Evolutionary conservation across 768 basidiomycete genomes (phyloP).

Genomic region (Hypholoma sublateritium): DNA sequence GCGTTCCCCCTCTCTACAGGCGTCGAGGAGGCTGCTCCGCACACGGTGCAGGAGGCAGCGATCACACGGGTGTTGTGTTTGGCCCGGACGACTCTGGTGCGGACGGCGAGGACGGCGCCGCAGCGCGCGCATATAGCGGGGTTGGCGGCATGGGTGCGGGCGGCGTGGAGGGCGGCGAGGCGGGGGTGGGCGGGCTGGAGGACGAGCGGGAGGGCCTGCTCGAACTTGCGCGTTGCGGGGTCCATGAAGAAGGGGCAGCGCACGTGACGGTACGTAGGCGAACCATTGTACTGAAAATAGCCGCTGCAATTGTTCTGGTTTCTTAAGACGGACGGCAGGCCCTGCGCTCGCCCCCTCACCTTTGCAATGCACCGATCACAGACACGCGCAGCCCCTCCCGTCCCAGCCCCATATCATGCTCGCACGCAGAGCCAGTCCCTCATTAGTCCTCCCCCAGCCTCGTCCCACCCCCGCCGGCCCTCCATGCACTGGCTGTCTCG

Average conservation of each 20-base stretch:
- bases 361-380: slow-evolving; percentile 31
- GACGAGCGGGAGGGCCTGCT: not conserved
- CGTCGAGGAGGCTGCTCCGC: slow-evolving; percentile 23
- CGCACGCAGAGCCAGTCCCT: slow-evolving; percentile 20
- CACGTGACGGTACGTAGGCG: slow-evolving; percentile 13
- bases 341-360: slow-evolving; percentile 18
- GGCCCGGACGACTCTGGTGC: slow-evolving; percentile 33
- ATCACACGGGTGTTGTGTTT: slow-evolving; percentile 21
- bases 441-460: slow-evolving; percentile 19
- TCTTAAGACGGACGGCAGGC: slow-evolving; percentile 1
- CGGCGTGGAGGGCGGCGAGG: slow-evolving; percentile 63
- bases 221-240: not conserved
- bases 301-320: slow-evolving; percentile 12
- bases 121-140: slow-evolving; percentile 48
- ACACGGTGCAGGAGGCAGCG: slow-evolving; percentile 27
- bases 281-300: slow-evolving; percentile 16
- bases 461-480: slow-evolving; percentile 29
- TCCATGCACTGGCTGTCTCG: slow-evolving; percentile 54
- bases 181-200: slow-evolving; percentile 43
- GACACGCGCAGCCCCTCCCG: slow-evolving; percentile 25
- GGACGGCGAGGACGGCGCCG: slow-evolving; percentile 46
- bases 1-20: slow-evolving; percentile 18
- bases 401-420: slow-evolving; percentile 14
- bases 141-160: slow-evolving; percentile 31
- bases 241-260: not conserved